phyloP scores from a whole-genome alignment of 495 filamentous ascomycete species.

The Penicillium crystallinum region DNA sequence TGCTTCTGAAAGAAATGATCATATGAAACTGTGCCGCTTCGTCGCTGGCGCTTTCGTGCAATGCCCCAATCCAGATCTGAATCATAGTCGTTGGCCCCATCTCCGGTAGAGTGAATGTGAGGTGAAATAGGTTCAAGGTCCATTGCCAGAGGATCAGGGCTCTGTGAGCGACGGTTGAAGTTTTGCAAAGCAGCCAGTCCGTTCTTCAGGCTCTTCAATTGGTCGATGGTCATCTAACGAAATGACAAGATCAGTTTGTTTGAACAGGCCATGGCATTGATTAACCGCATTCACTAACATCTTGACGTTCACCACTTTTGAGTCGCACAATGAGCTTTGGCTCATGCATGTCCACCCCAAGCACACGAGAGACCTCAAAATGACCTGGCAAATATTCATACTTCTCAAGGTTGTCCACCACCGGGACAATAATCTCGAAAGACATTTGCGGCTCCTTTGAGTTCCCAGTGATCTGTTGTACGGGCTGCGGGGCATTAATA shows the following conservation, averaged over 20 bases:
- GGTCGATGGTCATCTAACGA: slow-evolving; percentile 23
- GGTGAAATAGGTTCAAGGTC: neutral
- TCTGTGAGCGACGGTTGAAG: slow-evolving; percentile 15
- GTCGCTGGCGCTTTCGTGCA: neutral
- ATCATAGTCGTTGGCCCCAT: slow-evolving; percentile 6
- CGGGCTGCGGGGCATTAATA: neutral
- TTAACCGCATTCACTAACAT: slow-evolving; percentile 28
- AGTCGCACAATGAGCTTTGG: slow-evolving; percentile 41
- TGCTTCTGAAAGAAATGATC: neutral
- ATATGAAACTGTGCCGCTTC: neutral
- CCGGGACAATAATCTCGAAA: slow-evolving; percentile 35
- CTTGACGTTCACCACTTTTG: slow-evolving; percentile 40
- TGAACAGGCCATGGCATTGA: neutral
- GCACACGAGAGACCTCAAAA: slow-evolving; percentile 33
- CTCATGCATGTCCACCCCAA: slow-evolving; percentile 29
- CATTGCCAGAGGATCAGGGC: slow-evolving; percentile 12
- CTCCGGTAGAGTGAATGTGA: neutral
- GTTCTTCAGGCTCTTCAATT: slow-evolving; percentile 30
- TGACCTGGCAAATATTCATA: slow-evolving; percentile 48
- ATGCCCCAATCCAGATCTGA: neutral
- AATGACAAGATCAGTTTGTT: slow-evolving; percentile 9
- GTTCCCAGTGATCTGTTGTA: neutral
- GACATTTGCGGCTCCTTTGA: slow-evolving; percentile 4
- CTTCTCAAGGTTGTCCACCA: slow-evolving; percentile 34
- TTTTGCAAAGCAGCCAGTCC: slow-evolving; percentile 25